Conservation (phyloP, 2,329 filamentous ascomycete genomes). For the Triangularia setosa region DNA sequence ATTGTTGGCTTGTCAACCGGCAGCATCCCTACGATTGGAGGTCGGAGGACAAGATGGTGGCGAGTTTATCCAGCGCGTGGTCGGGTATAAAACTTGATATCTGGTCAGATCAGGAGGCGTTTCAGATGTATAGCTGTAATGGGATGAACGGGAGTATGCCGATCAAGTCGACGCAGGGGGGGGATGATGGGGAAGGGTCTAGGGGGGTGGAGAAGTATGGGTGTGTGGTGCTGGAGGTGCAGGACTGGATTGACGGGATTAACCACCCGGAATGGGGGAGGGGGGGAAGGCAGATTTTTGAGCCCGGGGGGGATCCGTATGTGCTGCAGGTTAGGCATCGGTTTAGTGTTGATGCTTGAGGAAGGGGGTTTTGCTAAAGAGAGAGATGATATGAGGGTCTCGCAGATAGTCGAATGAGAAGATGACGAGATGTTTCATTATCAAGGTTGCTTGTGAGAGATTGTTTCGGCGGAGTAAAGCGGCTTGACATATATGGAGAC, state of each 20-base stretch:
- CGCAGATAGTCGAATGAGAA: too few species aligned
- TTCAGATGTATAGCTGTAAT: slow-evolving; percentile 85
- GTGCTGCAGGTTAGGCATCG: slow-evolving; percentile 59
- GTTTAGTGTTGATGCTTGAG: slow-evolving; percentile 45
- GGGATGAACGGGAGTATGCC: slow-evolving; percentile 68
- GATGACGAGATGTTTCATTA: too few species aligned
- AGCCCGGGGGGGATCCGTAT: slow-evolving; percentile 56
- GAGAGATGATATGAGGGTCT: too few species aligned
- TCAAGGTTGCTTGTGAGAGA: too few species aligned
- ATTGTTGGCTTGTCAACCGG: slow-evolving; percentile 66
- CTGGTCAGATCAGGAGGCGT: slow-evolving; percentile 77
- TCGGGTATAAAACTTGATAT: slow-evolving; percentile 82
- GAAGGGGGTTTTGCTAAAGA: too few species aligned
- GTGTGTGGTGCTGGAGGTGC: slow-evolving; percentile 84
- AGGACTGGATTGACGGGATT: slow-evolving; percentile 92
- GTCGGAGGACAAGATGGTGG: slow-evolving; percentile 50
- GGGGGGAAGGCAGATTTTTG: slow-evolving; percentile 55
- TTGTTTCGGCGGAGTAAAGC: too few species aligned
- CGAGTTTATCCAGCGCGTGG: slow-evolving; percentile 66
- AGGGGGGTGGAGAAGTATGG: slow-evolving; percentile 70
- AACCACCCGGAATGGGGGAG: slow-evolving; percentile 88
- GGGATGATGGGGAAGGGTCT: slow-evolving; percentile 47
- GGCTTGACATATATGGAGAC: too few species aligned
- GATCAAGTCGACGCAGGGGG: slow-evolving; percentile 67
- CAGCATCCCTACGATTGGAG: slow-evolving; percentile 61